A percentile compares a stretch with the other conserved stretches of the same genome.
Evolutionary conservation across 2,329 filamentous ascomycete genomes (phyloP).

Genomic region (Fusarium piperis): DNA sequence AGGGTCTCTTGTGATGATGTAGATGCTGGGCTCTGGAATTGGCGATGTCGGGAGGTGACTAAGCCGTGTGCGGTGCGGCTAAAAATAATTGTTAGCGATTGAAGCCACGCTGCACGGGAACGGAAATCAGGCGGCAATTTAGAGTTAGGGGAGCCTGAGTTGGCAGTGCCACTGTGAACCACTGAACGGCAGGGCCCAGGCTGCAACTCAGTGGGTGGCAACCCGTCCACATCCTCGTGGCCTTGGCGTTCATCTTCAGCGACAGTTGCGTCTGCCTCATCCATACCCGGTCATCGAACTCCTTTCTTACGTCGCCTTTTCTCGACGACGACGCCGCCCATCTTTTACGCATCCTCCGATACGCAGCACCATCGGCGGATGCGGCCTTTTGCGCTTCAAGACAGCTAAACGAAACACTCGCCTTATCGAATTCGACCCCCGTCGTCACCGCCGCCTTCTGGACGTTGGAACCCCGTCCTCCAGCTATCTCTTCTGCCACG

Average conservation of each 20-base stretch:
- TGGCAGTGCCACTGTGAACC: constrained; percentile 13
- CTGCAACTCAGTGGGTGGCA: constrained; percentile 14
- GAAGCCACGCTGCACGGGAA: constrained; percentile 35
- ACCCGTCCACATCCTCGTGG: constrained; percentile 33
- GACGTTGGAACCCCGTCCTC: constrained; percentile 11
- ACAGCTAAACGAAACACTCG: constrained; percentile 18
- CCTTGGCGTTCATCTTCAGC: constrained; percentile 37
- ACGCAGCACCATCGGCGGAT: constrained; percentile 25
- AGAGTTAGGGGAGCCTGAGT: constrained; percentile 31
- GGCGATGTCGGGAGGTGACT: constrained; percentile 28
- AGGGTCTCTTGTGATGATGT: constrained; percentile 1
- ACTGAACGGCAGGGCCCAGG: constrained; percentile 5
- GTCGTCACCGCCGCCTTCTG: constrained; percentile 36
- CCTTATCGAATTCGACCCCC: constrained; percentile 18
- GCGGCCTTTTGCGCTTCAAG: constrained; percentile 27
- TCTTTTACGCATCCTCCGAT: constrained; percentile 17
- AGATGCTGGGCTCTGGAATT: constrained; percentile 6
- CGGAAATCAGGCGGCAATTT: constrained; percentile 40
- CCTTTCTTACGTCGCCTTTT: constrained; percentile 20
- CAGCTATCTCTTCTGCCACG: constrained; percentile 11
- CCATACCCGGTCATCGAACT: constrained; percentile 26
- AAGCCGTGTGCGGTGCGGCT: constrained; percentile 21
- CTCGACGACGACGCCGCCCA: constrained; percentile 16
- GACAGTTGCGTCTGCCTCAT: constrained; percentile 35
- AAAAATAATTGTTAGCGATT: constrained; percentile 39